Evolutionary conservation across 768 basidiomycete species (phyloP), one percentile per base, ranked within the genome.

Genomic region (Suillus plorans): DNA sequence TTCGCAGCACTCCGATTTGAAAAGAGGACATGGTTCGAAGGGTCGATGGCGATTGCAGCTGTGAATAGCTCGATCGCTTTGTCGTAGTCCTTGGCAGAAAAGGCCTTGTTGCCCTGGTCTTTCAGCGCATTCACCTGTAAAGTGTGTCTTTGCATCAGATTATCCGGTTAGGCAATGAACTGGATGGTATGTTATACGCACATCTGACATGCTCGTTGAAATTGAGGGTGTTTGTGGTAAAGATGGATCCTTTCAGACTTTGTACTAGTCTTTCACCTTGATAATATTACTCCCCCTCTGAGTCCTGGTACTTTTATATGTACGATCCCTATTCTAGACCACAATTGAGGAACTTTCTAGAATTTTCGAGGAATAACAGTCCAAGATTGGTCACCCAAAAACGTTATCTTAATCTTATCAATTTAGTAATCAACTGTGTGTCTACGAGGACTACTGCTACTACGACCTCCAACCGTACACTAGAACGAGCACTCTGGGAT

Each of bases 41-140:
- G 81, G 78, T 97, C 95, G 69, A 96, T 71, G 56, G 83, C 86
- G 73, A 98, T 91, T 22, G 92, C 96, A 72, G 94, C 84, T 5
- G 86, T 82, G 78, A 94, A 94, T 57, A 91, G 80, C 72, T 90
- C 85, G 81, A 93, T 92, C 8, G 96, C 95, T 70, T 84, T 87
- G 80, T 93, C 89, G 79, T 92, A 97, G 71, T 97, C 87, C 76
- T 95, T 97, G 63, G 93, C 93, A 45, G 91, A 83, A 79, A 98
- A 98, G 25, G 96, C 95, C 73, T 95, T 95, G 84, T 98, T 98
- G 72, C 95, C 96, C 73, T 87, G 87, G 73, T 94, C 92, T 81
- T 98, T 98, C 69, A 97, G 82, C 65, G 86, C 80, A 74, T 82
- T 80, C 57, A 80, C 81, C 84, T 85, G 65, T 6, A 18, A 25